phyloP scores from a whole-genome alignment of 2,329 filamentous ascomycete species.

The Pseudopithomyces chartarum region DNA sequence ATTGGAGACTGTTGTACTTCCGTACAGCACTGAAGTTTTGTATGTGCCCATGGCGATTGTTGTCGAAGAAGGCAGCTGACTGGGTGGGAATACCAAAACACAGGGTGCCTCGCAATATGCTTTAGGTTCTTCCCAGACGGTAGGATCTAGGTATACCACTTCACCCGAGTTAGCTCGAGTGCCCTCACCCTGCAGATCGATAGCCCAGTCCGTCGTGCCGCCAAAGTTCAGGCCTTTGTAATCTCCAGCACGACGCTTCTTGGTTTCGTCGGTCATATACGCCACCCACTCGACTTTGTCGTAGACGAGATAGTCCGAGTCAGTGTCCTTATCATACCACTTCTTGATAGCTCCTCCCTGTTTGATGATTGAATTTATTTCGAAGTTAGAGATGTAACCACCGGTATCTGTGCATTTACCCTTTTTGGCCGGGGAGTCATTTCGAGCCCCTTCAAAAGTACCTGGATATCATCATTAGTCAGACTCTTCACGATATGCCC shows the following conservation, averaged over 20 bases:
- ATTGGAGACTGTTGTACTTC: neutral
- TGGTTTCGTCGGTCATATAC: constrained; percentile 24
- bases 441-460: constrained; percentile 14
- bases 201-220: constrained; percentile 44
- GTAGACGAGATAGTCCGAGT: neutral
- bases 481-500: neutral
- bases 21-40: constrained; percentile 1
- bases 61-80: neutral
- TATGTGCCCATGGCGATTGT: constrained; percentile 1
- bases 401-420: constrained; percentile 40
- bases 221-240: constrained; percentile 32
- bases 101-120: neutral
- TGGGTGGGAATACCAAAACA: neutral
- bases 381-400: constrained; percentile 42
- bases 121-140: neutral
- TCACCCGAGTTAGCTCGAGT: neutral
- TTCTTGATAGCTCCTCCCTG: neutral
- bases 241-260: constrained; percentile 18
- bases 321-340: neutral
- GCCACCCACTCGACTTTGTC: constrained; percentile 19
- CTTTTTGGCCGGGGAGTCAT: constrained; percentile 27
- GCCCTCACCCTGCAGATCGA: constrained; percentile 27
- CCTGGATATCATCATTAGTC: neutral
- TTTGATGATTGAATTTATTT: constrained; percentile 39
- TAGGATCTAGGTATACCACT: neutral